phyloP scores from a whole-genome alignment of 495 filamentous ascomycete genomes.

The Neohortaea acidophila region DNA sequence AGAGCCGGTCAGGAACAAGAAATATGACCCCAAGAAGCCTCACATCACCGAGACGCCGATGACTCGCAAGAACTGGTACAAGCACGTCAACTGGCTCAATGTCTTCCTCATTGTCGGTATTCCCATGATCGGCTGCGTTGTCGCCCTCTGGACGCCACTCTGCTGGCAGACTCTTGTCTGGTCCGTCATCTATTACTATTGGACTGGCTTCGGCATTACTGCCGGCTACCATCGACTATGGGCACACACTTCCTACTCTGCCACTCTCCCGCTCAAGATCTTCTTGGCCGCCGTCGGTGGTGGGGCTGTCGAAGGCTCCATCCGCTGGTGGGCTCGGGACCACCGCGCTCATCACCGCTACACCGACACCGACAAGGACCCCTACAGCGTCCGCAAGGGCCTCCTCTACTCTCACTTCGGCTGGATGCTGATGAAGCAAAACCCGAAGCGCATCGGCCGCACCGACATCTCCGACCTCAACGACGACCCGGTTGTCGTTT shows the following conservation, averaged over 20 bases:
- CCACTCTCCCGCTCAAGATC: conserved; percentile 72
- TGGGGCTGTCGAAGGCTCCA: conserved; percentile 90
- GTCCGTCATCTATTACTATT: conserved; percentile 80
- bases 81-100: conserved; percentile 81
- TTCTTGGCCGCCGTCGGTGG: conserved; percentile 85
- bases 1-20: conserved; percentile 27
- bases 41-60: conserved; percentile 44
- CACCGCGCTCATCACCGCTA: conserved; percentile 98
- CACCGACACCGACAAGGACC: conserved; percentile 98
- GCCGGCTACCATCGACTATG: conserved; percentile 71
- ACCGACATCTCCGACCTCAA: conserved; percentile 96
- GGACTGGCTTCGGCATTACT: conserved; percentile 78
- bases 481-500: conserved; percentile 83
- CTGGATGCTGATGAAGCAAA: conserved; percentile 43
- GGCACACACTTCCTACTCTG: conserved; percentile 92
- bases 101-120: conserved; percentile 74
- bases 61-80: conserved; percentile 80
- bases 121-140: conserved; percentile 59
- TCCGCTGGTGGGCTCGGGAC: conserved; percentile 93
- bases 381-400: conserved; percentile 97
- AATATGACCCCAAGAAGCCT: conserved; percentile 32
- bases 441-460: conserved; percentile 49
- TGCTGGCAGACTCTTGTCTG: conserved; percentile 62
- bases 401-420: conserved; percentile 92
- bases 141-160: conserved; percentile 69